Base-by-base conservation (phyloP, 805 yeast species). In the Candida hungchunana region DNA sequence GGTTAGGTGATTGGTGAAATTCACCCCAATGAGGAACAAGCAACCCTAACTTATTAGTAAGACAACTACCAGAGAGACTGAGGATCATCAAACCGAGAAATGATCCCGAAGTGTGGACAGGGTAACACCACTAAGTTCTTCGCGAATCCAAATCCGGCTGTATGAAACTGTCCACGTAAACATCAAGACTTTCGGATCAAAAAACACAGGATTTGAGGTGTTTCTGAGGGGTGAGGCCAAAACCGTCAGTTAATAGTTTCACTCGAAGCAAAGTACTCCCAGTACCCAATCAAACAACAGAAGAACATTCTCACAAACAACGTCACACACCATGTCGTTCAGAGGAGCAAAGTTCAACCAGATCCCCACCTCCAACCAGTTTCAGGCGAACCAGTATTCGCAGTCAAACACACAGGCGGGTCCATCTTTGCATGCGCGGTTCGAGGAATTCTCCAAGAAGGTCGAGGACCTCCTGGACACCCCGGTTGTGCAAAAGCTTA, bases 391-490 rank as follows among this genome's bases (percentile, higher is more conserved):
- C 30, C 33, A 39, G 31, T 37, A 17, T 19, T 12, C 30, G 9
- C 48, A 41, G 20, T 40, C 32, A 10, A n/a, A n/a, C n/a, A n/a
- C n/a, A n/a, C n/a, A n/a, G n/a, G n/a, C n/a, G n/a, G n/a, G n/a
- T n/a, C n/a, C n/a, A n/a, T n/a, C n/a, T n/a, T n/a, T n/a, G n/a
- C n/a, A 18, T 18, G 36, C 30, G 12, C 21, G 28, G 20, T 36
- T 45, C 13, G 46, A 45, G 13, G 18, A 32, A 21, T 55, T 72
- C 37, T 63, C 79, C 23, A 71, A 72, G 43, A 63, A 65, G 39
- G 64, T 77, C 22, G 90, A 83, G 51, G 73, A 44, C 43, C 59
- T 42, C 58, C 77, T 55, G 72, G 80, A 64, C 57, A 64, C 37
- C 61, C 77, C 66, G 50, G 62, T 36, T 58, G 70, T 47, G 66